Conservation (phyloP, 2,329 filamentous ascomycete species). For the Ophiostoma novo-ulmi region DNA sequence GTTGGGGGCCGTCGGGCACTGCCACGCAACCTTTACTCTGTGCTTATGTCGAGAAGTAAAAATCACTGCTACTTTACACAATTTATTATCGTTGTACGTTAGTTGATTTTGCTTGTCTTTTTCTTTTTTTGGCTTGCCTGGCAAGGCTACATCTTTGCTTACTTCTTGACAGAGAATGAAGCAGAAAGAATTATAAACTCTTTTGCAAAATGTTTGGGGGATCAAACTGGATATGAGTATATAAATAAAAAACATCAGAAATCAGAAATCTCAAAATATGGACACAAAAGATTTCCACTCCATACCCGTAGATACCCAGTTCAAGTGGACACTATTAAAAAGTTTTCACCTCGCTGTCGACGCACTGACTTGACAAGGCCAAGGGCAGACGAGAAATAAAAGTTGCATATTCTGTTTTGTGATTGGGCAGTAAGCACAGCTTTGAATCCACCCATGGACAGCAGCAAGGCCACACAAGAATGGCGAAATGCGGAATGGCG, state of each 20-base stretch:
- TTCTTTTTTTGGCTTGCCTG: too few relatives aligned
- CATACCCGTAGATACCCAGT: background rate
- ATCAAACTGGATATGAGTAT: too few relatives aligned
- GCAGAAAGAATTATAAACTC: too few relatives aligned
- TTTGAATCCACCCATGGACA: background rate
- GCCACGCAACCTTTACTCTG: background rate
- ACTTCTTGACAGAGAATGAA: too few relatives aligned
- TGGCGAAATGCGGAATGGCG: background rate
- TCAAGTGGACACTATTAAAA: too few relatives aligned
- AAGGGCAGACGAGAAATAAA: background rate
- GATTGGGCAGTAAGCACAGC: background rate
- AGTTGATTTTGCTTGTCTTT: too few relatives aligned
- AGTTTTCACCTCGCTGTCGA: background rate
- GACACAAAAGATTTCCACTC: background rate
- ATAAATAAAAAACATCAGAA: too few relatives aligned
- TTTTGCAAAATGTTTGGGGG: too few relatives aligned
- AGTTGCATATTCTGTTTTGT: background rate
- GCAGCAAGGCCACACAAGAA: background rate
- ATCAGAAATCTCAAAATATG: background rate
- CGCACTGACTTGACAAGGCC: background rate
- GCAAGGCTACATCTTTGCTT: too few relatives aligned
- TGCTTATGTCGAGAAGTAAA: background rate
- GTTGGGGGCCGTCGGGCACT: conserved; percentile 6
- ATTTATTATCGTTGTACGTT: too few relatives aligned
- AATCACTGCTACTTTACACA: too few relatives aligned